Evolutionary conservation across 208 protist species (phyloP).

Genomic region (Phytomonas sp.): DNA sequence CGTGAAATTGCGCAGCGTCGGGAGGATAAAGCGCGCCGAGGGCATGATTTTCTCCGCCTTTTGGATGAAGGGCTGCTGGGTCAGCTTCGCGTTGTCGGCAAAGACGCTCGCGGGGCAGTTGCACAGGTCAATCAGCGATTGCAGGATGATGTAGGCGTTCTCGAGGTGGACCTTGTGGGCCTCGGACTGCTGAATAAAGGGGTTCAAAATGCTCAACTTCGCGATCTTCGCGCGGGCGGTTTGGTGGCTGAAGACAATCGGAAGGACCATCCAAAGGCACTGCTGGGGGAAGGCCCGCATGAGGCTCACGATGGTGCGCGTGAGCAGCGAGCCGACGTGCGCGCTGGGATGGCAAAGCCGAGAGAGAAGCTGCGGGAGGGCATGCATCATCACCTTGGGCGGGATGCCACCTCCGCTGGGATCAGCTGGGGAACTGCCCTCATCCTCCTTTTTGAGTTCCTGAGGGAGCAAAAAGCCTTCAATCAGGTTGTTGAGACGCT

Average conservation of each 20-base stretch:
- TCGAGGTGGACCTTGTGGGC: constrained; percentile 29
- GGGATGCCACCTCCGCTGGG: constrained; percentile 25
- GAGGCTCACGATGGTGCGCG: constrained; percentile 46
- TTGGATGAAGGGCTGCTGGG: constrained; percentile 48
- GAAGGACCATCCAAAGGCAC: constrained; percentile 81
- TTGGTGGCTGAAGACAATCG: constrained; percentile 62
- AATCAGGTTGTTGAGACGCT: constrained; percentile 26
- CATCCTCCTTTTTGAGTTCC: neutral
- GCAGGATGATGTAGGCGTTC: constrained; percentile 49
- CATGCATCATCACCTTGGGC: constrained; percentile 47
- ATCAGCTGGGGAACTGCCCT: no score
- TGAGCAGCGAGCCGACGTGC: constrained; percentile 48
- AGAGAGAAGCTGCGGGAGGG: constrained; percentile 87
- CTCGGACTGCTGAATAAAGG: constrained; percentile 27
- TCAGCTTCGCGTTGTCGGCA: constrained; percentile 24
- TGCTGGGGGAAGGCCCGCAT: constrained; percentile 76
- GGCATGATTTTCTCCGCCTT: constrained; percentile 38
- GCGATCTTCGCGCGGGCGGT: constrained; percentile 25
- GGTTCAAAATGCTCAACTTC: constrained; percentile 34
- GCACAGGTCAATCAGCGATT: constrained; percentile 70
- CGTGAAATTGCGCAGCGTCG: constrained; percentile 62
- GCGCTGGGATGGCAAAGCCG: constrained; percentile 63
- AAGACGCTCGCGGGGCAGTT: constrained; percentile 39
- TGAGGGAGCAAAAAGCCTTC: constrained; percentile 9
- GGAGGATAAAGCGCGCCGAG: constrained; percentile 45